Base-by-base conservation (phyloP, 2,329 filamentous ascomycete species). In the Sporothrix euskadiensis region DNA sequence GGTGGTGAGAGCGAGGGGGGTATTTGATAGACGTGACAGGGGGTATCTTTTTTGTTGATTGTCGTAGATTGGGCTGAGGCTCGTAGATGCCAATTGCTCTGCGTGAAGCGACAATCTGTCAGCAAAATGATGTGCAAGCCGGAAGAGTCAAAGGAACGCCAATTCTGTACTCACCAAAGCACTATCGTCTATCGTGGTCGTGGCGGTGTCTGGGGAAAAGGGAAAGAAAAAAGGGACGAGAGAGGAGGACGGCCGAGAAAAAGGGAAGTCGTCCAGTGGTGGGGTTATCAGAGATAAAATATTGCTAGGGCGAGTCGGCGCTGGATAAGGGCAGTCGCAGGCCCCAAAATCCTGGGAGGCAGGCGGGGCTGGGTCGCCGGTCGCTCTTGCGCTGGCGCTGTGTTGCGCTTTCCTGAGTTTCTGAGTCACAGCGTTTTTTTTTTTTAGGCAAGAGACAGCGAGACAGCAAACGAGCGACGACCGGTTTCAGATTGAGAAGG, bases 341-440 rank as follows among this genome's bases (percentile, higher is more conserved):
- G 65, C 54, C 44, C 30, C 59, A 65, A 35, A 68, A 66, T 59
- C 44, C 57, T 49, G 14, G 44, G 44, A 49, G 44, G 44, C 44
- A 49, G 74, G 75, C 73, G 75, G 76, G 76, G 76, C 74, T 66
- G 74, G 74, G 59, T 59, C 32, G 35, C 14, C 12, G 14, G 19
- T 54, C 30, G 52, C 69, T 49, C 7, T 41, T 54, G 26, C 22
- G 22, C 26, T 56, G n/a, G 52, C 41, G n/a, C 44, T 47, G 61
- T n/a, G 44, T n/a, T 35, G 26, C 26, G 65, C 65, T 68, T n/a
- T 35, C 35, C 35, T 1, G 8, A 35, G 35, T 35, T 35, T 41
- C 72, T 76, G 76, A 77, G 71, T 76, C 75, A 77, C 75, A 52
- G 63, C 70, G 75, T 73, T 74, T 75, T 75, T 35, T 73, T 74